Base-by-base conservation (phyloP, 2,329 filamentous ascomycete genomes). In the Alternaria viburni region DNA sequence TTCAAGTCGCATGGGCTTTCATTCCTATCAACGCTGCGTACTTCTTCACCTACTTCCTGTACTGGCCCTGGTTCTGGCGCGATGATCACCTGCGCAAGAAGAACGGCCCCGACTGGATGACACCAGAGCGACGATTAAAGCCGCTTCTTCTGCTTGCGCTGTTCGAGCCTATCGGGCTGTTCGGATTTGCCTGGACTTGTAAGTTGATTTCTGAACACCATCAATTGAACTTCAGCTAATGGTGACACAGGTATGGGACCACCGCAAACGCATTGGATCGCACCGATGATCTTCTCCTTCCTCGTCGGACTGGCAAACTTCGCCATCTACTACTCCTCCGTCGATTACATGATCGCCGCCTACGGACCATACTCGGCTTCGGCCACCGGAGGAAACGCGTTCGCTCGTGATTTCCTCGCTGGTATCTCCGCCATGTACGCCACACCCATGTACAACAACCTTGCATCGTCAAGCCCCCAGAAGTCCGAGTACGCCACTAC, bases 301-400 rank as follows among this genome's bases (percentile, higher is more conserved):
- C 82, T 92, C 28, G 88, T 93, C 54, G 91, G 90, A 17, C 88
- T 93, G 51, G 90, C 90, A 59, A 93, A 72, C 61, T 91, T 90
- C 52, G 81, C 86, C 36, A 91, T 92, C 61, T 91, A 92, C 80
- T 91, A 91, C 87, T 89, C 89, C 0, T 92, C 90, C 1, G 90
- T 92, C 65, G 89, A 93, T 77, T 93, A 93, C 81, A 92, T 92
- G 88, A 86, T 92, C 15, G 89, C 88, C 41, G 87, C 90, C 0
- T 91, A 92, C 69, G 91, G 90, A 0, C 87, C 88, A 0, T 93
- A 91, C 76, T 88, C 89, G 2, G 90, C 91, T 2, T 92, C 90
- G 0, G 91, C 91, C 0, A 93, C 91, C 0, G 91, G 91, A 43
- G 91, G 91, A 11, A 93, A 93, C 64, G 91, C 90, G 1, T 92